Conservation (phyloP, 139 green algal species). For the Chlorella vulgaris region DNA sequence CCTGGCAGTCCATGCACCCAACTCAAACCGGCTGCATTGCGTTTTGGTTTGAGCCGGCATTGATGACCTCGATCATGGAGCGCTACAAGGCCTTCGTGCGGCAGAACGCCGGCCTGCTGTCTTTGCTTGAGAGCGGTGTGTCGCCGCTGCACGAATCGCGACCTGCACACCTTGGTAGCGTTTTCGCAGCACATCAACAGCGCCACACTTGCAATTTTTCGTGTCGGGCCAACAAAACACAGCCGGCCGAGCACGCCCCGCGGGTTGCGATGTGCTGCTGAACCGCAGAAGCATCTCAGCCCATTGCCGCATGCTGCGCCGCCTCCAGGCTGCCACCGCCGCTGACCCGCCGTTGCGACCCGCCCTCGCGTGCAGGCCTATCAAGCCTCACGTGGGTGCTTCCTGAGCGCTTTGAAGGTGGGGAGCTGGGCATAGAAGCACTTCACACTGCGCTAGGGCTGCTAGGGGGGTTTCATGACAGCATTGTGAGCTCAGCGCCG, state of each 20-base stretch:
- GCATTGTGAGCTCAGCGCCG: slow-evolving; percentile 34
- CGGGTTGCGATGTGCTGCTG: not conserved
- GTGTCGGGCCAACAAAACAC: too few relatives aligned
- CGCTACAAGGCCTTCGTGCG: slow-evolving; percentile 42
- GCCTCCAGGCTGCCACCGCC: not conserved
- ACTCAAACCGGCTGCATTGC: too few relatives aligned
- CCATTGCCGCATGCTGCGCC: not conserved
- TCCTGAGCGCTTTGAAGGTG: slow-evolving; percentile 57
- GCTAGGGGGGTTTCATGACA: slow-evolving; percentile 47
- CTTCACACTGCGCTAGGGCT: slow-evolving; percentile 51
- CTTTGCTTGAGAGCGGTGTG: slow-evolving; percentile 33
- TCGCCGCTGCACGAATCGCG: not conserved
- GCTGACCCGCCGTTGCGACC: not conserved
- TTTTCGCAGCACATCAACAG: too few relatives aligned
- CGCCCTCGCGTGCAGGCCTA: slow-evolving; percentile 33
- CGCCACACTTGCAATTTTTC: too few relatives aligned
- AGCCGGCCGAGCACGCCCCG: not conserved
- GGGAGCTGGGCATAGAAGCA: slow-evolving; percentile 50
- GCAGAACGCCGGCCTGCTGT: slow-evolving; percentile 31
- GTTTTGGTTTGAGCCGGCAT: too few relatives aligned
- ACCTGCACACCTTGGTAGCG: not conserved
- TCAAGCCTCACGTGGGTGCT: slow-evolving; percentile 61
- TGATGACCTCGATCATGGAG: not conserved
- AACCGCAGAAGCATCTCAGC: not conserved
- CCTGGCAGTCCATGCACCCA: too few relatives aligned